Evolutionary conservation across 441 rosid species (phyloP), one percentile per base, ranked within the genome.

Genomic region (Iberis amara): DNA sequence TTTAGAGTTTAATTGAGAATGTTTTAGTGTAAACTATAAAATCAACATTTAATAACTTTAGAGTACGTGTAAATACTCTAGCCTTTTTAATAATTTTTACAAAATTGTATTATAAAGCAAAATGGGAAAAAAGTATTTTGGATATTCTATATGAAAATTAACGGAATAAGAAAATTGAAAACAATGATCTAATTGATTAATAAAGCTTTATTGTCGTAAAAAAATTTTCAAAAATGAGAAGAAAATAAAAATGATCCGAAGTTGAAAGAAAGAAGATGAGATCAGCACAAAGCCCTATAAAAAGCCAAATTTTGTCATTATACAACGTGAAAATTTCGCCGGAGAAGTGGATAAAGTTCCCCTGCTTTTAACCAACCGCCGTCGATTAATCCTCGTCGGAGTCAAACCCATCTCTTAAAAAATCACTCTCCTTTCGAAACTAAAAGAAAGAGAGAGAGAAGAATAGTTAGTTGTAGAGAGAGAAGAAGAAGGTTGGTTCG

Each of bases 401-500:
- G 41, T 47, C 31, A 60, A n/a, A 51, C 52, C 43, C 44, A 51
- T 50, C 49, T 23, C 49, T 38, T 10, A 36, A 44, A 47, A 62
- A 7, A 33, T 30, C 33, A 30, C 39, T 11, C 52, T 36, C 35
- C 6, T 28, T 4, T 35, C 24, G 47, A 11, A 44, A 11, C 21
- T 18, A 24, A 2, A 24, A 55, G 41, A 61, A 18, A 38, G 33
- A 54, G 41, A 32, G 44, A 40, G 24, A 26, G 45, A 39, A n/a
- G n/a, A 21, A 48, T 60, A 66, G 70, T 66, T 53, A 59, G 70
- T 66, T 66, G 70, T 27, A 31, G 13, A 46, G 38, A 65, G 44
- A 55, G 27, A 24, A 38, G 57, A 44, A 52, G 65, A 66, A 66
- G 50, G 47, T 59, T 59, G 57, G 71, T 66, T 66, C 65, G 66